Percentiles rank a stretch among this genome's conserved stretches.
Conservation (phyloP, 257 asterid genomes). For the Cynanchum wilfordii region DNA sequence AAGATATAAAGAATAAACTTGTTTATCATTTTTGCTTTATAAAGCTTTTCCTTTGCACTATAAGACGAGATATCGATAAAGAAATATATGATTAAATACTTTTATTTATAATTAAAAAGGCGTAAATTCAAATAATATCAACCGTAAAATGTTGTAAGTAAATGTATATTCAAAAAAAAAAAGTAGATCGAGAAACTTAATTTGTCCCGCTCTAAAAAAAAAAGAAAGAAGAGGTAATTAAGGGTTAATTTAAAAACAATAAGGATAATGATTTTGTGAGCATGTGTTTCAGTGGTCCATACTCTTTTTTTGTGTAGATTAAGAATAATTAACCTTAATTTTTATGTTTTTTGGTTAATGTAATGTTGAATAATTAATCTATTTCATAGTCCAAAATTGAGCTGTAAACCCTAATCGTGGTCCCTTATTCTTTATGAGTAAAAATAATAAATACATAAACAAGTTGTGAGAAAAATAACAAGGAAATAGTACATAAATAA, state of each 20-base stretch:
- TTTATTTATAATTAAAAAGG: too few species aligned
- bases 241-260: background rate
- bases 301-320: background rate
- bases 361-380: background rate
- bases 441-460: background rate
- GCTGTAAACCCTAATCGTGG: constrained; percentile 36
- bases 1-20: too few species aligned
- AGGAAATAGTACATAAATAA: constrained; percentile 27
- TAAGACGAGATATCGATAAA: too few species aligned
- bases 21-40: too few species aligned
- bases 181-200: too few species aligned
- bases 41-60: too few species aligned
- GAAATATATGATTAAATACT: too few species aligned
- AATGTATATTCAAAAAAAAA: too few species aligned
- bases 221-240: background rate
- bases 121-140: too few species aligned
- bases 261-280: constrained; percentile 11
- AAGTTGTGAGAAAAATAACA: constrained; percentile 12
- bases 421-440: constrained; percentile 17
- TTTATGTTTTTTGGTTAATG: constrained; percentile 7
- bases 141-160: too few species aligned
- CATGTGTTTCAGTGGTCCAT: constrained; percentile 28
- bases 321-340: background rate
- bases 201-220: too few species aligned
- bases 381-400: constrained; percentile 28